Percentiles rank a stretch among this genome's conserved stretches.
phyloP scores from a whole-genome alignment of 2,329 filamentous ascomycete genomes.

The Neopestalotiopsis clavispora region DNA sequence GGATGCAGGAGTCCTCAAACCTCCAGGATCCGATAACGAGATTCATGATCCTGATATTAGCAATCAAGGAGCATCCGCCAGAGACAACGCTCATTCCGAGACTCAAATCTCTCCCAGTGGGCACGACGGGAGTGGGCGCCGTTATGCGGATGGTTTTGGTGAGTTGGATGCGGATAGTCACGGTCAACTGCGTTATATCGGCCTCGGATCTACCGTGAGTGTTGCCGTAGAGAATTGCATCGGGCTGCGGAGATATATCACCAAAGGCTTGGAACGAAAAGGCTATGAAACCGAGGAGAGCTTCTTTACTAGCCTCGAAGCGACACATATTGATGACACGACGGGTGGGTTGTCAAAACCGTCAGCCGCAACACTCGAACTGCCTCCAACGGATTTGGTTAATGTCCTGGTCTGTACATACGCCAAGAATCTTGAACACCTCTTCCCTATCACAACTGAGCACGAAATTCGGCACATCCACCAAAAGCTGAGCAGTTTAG shows the following conservation, averaged over 20 bases:
- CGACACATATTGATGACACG: neutral
- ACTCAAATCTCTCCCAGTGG: neutral
- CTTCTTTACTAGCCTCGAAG: conserved; percentile 1
- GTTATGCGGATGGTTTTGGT: conserved; percentile 9
- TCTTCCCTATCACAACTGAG: neutral
- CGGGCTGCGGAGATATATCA: conserved; percentile 7
- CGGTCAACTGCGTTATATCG: conserved; percentile 4
- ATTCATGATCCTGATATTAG: neutral
- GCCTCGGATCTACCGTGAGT: neutral
- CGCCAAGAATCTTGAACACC: neutral
- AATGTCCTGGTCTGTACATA: neutral
- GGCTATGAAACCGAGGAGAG: neutral
- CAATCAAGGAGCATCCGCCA: neutral
- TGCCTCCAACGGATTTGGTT: neutral
- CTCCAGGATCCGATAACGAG: neutral
- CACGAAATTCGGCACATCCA: neutral
- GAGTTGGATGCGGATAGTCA: conserved; percentile 4
- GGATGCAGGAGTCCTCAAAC: neutral
- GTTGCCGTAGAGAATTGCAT: conserved; percentile 12
- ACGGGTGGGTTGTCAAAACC: no score
- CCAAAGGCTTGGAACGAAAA: neutral
- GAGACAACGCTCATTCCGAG: neutral
- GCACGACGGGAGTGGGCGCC: neutral
- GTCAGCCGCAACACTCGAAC: neutral
- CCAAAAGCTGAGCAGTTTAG: neutral